phyloP scores from a whole-genome alignment of 768 basidiomycete species.

The Tulasnella sp. region DNA sequence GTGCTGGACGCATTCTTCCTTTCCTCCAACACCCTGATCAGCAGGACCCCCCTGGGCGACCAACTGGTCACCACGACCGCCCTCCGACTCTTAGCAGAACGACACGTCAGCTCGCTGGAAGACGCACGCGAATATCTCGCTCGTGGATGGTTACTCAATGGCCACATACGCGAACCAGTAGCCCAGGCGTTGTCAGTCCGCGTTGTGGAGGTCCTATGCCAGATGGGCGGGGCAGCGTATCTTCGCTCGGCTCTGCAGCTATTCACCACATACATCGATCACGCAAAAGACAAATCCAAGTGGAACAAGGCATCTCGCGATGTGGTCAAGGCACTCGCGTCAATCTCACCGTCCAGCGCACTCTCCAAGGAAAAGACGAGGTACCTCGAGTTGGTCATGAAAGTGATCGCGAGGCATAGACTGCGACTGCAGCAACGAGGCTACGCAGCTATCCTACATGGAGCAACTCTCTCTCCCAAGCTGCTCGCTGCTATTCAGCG shows the following conservation, averaged over 20 bases:
- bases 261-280: neutral
- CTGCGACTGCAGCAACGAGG: neutral
- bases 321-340: neutral
- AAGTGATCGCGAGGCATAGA: neutral
- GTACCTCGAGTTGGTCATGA: neutral
- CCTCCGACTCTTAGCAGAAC: neutral
- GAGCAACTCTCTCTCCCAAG: neutral
- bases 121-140: neutral
- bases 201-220: neutral
- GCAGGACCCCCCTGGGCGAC: neutral
- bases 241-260: constrained; percentile 2
- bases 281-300: neutral
- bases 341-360: neutral
- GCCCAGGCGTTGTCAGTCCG: constrained; percentile 15
- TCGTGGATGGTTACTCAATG: neutral
- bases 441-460: neutral
- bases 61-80: neutral
- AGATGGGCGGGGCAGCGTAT: neutral
- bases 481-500: neutral
- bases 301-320: constrained; percentile 13
- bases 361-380: neutral
- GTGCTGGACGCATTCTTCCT: neutral
- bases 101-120: neutral
- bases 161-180: neutral
- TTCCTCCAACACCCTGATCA: neutral